Base-by-base conservation (phyloP, 805 yeast genomes). In the Myxozyma vanderwaltii region DNA sequence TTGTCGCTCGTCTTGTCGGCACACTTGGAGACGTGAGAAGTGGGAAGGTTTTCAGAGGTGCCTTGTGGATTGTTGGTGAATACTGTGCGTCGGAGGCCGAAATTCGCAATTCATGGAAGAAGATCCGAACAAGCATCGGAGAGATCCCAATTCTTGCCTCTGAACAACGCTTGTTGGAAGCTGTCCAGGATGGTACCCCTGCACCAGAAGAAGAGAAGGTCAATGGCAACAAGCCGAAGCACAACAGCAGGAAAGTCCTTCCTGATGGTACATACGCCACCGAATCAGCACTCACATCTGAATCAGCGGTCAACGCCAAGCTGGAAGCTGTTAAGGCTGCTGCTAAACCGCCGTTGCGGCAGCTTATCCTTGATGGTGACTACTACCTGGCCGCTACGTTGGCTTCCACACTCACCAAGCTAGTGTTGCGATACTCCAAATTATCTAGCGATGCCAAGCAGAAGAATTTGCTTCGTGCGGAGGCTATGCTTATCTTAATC, bases 211-310 rank as follows among this genome's bases (percentile, higher is more conserved):
- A 56, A 13, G 63, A 56, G 21, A 72, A 69, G 26, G 67, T 73
- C 35, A 72, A 70, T 23, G 79, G 77, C 39, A 71, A 56, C 12
- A 66, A 67, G 8, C 69, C 73, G 51, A 59, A 63, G 19, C 66
- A 63, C 33, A 72, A 77, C 58, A 89, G 89, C 46, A 97, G 97
- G 21, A 86, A 87, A 60, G 86, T 94, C 59, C 80, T 94, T 65
- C 96, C 99, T n/a, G 99, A 94, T 76, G 99, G 99, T 68, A 94
- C 99, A 0, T 94, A 94, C 75, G 99, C 99, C 29, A 89, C 97
- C 43, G 99, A 94, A 75, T 83, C 84, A 63, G 94, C 96, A 0
- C 75, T 86, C 58, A 87, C 87, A 15, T 63, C 67, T 7, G 63
- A 55, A 19, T 41, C 64, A 4, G 60, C 67, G 27, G 56, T 58